Percentiles rank a stretch among this genome's conserved stretches.
phyloP scores from a whole-genome alignment of 228 moss, liverwort and hornwort genomes.

The Sphagnum fallax region DNA sequence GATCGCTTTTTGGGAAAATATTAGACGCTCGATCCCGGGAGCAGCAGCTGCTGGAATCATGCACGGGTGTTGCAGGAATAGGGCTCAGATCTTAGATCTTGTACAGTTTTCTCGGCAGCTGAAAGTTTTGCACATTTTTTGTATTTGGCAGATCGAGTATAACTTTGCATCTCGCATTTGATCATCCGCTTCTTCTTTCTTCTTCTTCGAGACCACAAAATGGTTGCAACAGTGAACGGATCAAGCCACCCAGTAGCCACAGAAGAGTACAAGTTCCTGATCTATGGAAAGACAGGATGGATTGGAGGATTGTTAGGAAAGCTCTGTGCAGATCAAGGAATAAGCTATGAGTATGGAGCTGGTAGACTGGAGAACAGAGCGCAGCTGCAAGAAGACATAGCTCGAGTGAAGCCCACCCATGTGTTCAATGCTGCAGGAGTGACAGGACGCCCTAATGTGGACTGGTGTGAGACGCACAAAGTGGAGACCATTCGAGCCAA shows the following conservation, averaged over 20 bases:
- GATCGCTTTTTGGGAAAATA: too few relatives aligned
- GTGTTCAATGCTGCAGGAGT: slow-evolving; percentile 16
- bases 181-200: too few relatives aligned
- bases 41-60: too few relatives aligned
- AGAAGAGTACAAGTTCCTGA: slow-evolving; percentile 11
- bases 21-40: too few relatives aligned
- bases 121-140: too few relatives aligned
- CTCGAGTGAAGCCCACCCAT: slow-evolving; percentile 11
- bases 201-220: background rate
- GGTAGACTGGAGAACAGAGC: slow-evolving; percentile 13
- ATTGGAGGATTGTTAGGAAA: slow-evolving; percentile 14
- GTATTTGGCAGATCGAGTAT: too few relatives aligned
- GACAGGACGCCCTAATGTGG: slow-evolving; percentile 13
- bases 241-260: background rate
- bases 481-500: slow-evolving; percentile 15
- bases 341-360: slow-evolving; percentile 10
- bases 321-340: slow-evolving; percentile 10
- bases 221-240: slow-evolving; percentile 13
- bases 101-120: too few relatives aligned
- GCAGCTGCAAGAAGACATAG: slow-evolving; percentile 6
- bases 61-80: too few relatives aligned
- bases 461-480: slow-evolving; percentile 15
- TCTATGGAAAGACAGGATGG: slow-evolving; percentile 16
- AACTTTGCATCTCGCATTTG: too few relatives aligned
- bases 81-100: too few relatives aligned